These are phyloP conservation scores for Linderniella brevidens DNA, from an alignment of 257 asterid genomes.

Conservation along the genomic window DNA sequence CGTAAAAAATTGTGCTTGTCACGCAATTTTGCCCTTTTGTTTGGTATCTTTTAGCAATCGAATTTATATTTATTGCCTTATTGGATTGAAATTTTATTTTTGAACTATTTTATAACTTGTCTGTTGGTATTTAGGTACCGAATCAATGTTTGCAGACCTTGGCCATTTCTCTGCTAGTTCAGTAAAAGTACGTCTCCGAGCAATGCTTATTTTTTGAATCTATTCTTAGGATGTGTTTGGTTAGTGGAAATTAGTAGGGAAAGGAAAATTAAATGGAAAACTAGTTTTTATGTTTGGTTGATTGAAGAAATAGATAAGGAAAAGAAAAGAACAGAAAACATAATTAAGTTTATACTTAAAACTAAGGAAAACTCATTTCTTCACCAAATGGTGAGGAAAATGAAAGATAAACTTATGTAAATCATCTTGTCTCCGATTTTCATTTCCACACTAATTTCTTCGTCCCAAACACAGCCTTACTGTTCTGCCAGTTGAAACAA, in stretches of 20 bases:
- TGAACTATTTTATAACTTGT: neutral
- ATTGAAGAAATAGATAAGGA: too few relatives aligned
- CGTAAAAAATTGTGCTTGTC: neutral
- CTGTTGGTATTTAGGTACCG: slow-evolving; percentile 30
- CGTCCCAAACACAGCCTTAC: neutral
- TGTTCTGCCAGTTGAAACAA: neutral
- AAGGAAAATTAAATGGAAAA: too few relatives aligned
- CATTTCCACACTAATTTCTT: too few relatives aligned
- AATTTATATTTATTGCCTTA: neutral
- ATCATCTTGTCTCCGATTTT: too few relatives aligned
- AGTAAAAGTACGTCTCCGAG: slow-evolving; percentile 17
- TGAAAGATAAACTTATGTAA: too few relatives aligned
- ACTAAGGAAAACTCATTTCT: too few relatives aligned
- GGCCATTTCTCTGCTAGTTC: slow-evolving; percentile 51
- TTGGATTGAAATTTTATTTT: neutral
- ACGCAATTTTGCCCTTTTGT: neutral
- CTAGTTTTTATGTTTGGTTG: too few relatives aligned
- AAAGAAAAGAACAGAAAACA: too few relatives aligned
- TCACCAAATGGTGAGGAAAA: too few relatives aligned
- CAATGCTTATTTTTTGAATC: neutral
- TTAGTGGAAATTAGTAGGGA: too few relatives aligned
- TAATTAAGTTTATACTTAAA: too few relatives aligned
- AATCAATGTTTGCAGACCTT: slow-evolving; percentile 68
- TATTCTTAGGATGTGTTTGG: too few relatives aligned
- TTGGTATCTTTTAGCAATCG: neutral